Evolutionary conservation across 495 filamentous ascomycete species (phyloP).

Genomic region (Terfezia boudieri): DNA sequence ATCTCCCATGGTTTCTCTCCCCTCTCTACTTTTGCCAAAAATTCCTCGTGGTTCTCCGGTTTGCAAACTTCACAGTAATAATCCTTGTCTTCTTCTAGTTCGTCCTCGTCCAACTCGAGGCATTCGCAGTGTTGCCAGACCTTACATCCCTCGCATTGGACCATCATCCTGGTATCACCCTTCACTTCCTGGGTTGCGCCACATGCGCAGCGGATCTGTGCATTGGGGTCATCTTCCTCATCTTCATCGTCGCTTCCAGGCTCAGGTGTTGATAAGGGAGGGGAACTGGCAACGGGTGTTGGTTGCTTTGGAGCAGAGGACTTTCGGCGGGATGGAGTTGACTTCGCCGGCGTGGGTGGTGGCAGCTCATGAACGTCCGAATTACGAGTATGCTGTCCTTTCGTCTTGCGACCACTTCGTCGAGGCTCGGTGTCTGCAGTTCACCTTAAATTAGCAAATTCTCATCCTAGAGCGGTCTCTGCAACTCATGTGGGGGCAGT

Average conservation of each 20-base stretch:
- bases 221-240: slow-evolving; percentile 26
- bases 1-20: slow-evolving; percentile 80
- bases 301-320: slow-evolving; percentile 32
- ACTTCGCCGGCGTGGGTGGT: slow-evolving; percentile 31
- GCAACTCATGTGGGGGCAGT: background rate
- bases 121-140: slow-evolving; percentile 96
- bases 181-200: slow-evolving; percentile 67
- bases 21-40: slow-evolving; percentile 45
- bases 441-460: background rate
- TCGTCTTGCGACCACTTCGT: slow-evolving; percentile 83
- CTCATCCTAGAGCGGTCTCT: background rate
- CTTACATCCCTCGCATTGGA: slow-evolving; percentile 72
- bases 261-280: slow-evolving; percentile 26
- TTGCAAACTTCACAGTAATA: slow-evolving; percentile 84
- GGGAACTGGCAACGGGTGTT: slow-evolving; percentile 15
- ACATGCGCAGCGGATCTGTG: slow-evolving; percentile 80
- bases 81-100: slow-evolving; percentile 27
- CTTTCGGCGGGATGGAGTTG: slow-evolving; percentile 33
- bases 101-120: slow-evolving; percentile 32
- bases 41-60: slow-evolving; percentile 55
- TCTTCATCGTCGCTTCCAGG: slow-evolving; percentile 38
- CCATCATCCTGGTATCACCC: slow-evolving; percentile 60
- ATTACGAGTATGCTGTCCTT: slow-evolving; percentile 79
- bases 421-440: slow-evolving; percentile 39
- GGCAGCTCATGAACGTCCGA: slow-evolving; percentile 38